Conservation (phyloP, 805 yeast species). For the Schwanniomyces pseudopolymorphus region DNA sequence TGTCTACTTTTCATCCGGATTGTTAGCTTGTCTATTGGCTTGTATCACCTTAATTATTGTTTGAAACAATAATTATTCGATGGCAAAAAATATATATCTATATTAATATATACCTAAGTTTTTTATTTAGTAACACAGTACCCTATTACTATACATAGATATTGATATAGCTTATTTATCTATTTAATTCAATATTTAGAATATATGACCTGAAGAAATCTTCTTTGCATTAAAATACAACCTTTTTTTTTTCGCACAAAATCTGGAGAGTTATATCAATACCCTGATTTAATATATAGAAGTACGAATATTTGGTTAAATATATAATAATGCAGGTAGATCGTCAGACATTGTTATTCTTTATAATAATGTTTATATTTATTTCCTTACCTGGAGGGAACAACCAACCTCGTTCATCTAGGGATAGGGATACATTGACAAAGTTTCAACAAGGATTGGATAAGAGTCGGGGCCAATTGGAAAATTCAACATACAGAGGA, state of each 20-base stretch:
- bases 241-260: background rate
- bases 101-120: background rate
- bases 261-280: background rate
- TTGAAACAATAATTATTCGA: background rate
- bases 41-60: background rate
- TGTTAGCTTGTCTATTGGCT: background rate
- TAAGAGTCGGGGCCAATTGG: conserved; percentile 22
- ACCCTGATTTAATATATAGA: background rate
- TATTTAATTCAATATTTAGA: background rate
- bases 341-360: conserved; percentile 33
- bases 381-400: conserved; percentile 28
- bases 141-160: background rate
- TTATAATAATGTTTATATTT: conserved; percentile 35
- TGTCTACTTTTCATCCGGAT: background rate
- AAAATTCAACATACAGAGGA: conserved; percentile 40
- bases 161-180: background rate
- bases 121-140: background rate
- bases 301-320: no score
- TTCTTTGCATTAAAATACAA: no score
- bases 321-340: conserved; percentile 16
- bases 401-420: conserved; percentile 25
- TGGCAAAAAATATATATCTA: background rate
- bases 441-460: conserved; percentile 23
- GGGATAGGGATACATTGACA: conserved; percentile 24
- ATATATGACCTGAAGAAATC: background rate